A percentile compares a stretch with the other conserved stretches of the same genome.
Evolutionary conservation across 2,329 filamentous ascomycete genomes (phyloP).

Genomic region (Cladosporium oxysporum): DNA sequence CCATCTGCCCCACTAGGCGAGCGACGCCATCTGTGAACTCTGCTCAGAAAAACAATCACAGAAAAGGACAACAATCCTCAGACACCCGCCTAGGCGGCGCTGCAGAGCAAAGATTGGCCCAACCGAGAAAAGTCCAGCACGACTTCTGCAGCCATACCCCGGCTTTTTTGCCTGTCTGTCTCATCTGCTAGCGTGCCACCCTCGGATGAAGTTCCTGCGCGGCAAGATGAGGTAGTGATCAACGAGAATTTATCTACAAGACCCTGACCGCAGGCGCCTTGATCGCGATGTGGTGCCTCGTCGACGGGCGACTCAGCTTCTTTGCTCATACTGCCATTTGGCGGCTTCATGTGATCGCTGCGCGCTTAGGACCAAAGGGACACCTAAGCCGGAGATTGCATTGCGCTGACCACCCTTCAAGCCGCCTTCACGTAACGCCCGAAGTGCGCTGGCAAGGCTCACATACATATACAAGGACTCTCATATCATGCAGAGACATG

Average conservation of each 20-base stretch:
- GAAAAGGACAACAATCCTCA: conserved; percentile 19
- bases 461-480: conserved; percentile 10
- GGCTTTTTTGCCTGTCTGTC: conserved; percentile 11
- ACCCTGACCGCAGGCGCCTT: conserved; percentile 8
- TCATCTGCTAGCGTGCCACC: conserved; percentile 9
- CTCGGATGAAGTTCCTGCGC: conserved; percentile 18
- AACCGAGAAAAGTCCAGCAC: conserved; percentile 13
- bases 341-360: conserved; percentile 7
- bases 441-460: conserved; percentile 16
- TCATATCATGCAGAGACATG: neutral
- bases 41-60: conserved; percentile 17
- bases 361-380: conserved; percentile 1
- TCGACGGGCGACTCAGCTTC: neutral
- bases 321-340: conserved; percentile 18
- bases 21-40: conserved; percentile 6
- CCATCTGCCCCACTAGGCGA: conserved; percentile 15
- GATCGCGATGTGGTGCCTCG: conserved; percentile 11
- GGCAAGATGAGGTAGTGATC: conserved; percentile 19
- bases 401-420: conserved; percentile 11
- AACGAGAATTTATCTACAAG: conserved; percentile 13
- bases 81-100: neutral
- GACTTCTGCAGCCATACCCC: conserved; percentile 17
- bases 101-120: neutral
- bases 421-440: neutral
- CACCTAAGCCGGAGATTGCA: neutral